phyloP scores from a whole-genome alignment of 2,329 filamentous ascomycete species.

The Aspergillus sp. region DNA sequence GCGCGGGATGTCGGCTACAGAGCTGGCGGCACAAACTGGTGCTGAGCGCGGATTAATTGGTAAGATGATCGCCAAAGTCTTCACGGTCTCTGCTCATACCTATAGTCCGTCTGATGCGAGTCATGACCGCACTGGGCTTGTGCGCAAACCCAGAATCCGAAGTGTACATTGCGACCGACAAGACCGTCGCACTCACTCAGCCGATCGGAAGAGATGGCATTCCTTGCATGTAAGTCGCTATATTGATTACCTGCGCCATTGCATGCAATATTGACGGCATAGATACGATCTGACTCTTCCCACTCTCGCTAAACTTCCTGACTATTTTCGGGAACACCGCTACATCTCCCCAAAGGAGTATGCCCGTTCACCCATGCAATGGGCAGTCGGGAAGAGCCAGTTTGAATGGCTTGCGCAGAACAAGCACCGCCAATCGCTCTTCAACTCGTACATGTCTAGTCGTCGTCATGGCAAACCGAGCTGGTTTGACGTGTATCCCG shows the following conservation, averaged over 20 bases:
- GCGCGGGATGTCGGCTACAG: conserved; percentile 27
- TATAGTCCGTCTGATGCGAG: conserved; percentile 34
- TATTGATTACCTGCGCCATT: not conserved
- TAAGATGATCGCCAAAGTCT: conserved; percentile 13
- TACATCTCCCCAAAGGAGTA: conserved; percentile 34
- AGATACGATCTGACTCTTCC: conserved; percentile 36
- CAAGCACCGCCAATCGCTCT: conserved; percentile 28
- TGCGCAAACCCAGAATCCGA: conserved; percentile 24
- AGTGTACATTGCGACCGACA: conserved; percentile 30
- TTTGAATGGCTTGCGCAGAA: conserved; percentile 36
- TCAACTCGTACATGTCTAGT: conserved; percentile 39
- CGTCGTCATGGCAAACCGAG: conserved; percentile 31
- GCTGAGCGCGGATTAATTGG: conserved; percentile 35
- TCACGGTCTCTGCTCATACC: not conserved
- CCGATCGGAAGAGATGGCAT: conserved; percentile 33
- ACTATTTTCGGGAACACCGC: conserved; percentile 30
- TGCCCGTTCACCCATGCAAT: conserved; percentile 32
- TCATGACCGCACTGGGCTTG: conserved; percentile 31
- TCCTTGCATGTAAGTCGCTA: conserved; percentile 30
- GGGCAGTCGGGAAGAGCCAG: conserved; percentile 35
- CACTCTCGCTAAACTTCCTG: conserved; percentile 32
- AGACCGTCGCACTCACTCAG: conserved; percentile 28
- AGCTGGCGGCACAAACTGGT: conserved; percentile 30
- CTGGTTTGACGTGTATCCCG: conserved; percentile 37
- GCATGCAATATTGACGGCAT: not conserved